Conservation (phyloP, 2,329 filamentous ascomycete genomes). For the Aureobasidium lini region DNA sequence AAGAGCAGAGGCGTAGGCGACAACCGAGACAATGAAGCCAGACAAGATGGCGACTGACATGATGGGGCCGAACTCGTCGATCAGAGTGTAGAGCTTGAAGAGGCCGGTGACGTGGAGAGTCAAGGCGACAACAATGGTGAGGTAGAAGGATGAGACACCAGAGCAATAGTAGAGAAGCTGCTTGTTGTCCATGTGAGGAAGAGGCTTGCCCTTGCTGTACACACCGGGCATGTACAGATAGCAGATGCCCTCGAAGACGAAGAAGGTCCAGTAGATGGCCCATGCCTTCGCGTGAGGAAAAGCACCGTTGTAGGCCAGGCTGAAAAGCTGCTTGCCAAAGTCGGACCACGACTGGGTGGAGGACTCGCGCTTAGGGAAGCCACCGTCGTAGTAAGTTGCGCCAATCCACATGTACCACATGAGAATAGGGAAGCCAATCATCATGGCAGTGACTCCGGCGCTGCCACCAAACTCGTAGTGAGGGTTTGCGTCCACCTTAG, state of each 20-base stretch:
- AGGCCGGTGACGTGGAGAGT: slow-evolving; percentile 71
- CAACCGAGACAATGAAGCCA: slow-evolving; percentile 72
- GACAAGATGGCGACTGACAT: slow-evolving; percentile 90
- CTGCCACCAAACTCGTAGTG: slow-evolving; percentile 81
- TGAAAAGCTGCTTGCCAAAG: slow-evolving; percentile 63
- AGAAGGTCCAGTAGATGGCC: slow-evolving; percentile 91
- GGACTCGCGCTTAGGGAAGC: slow-evolving; percentile 56
- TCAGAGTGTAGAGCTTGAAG: slow-evolving; percentile 83
- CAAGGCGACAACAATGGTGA: slow-evolving; percentile 66
- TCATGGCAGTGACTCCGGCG: slow-evolving; percentile 71
- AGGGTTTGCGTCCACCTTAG: slow-evolving; percentile 39
- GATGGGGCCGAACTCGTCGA: slow-evolving; percentile 91
- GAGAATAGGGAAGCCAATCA: slow-evolving; percentile 84
- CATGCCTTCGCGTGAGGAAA: slow-evolving; percentile 78
- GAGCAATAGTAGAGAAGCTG: slow-evolving; percentile 94
- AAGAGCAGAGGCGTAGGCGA: slow-evolving; percentile 81
- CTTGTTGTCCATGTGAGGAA: slow-evolving; percentile 73
- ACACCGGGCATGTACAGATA: slow-evolving; percentile 86
- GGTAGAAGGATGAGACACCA: slow-evolving; percentile 78
- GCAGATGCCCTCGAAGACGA: slow-evolving; percentile 72
- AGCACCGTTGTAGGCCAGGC: slow-evolving; percentile 73
- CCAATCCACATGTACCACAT: slow-evolving; percentile 99
- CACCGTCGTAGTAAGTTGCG: slow-evolving; percentile 83
- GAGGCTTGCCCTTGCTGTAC: slow-evolving; percentile 78
- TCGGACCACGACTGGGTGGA: slow-evolving; percentile 55